phyloP scores from a whole-genome alignment of 345 rosid species.

The Bruguiera parviflora region DNA sequence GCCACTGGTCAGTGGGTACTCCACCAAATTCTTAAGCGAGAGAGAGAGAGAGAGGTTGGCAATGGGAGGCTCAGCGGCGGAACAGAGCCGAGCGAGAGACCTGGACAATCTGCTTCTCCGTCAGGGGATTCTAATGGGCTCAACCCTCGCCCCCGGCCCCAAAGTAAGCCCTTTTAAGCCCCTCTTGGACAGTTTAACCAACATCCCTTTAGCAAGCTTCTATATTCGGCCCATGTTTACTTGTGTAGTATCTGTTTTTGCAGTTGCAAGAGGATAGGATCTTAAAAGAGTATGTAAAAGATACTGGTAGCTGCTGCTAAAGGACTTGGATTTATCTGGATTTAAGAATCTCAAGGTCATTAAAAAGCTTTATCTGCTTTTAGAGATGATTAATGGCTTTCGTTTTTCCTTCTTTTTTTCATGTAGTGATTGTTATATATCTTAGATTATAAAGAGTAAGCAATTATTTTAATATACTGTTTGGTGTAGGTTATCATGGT shows the following conservation, averaged over 20 bases:
- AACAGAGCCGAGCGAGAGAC: slow-evolving; percentile 71
- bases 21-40: background rate
- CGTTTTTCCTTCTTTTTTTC: no score
- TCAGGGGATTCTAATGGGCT: slow-evolving; percentile 80
- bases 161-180: slow-evolving; percentile 31
- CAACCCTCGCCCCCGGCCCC: slow-evolving; percentile 65
- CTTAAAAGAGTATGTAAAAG: slow-evolving; percentile 56
- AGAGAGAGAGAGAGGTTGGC: background rate
- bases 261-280: slow-evolving; percentile 67
- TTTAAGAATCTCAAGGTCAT: slow-evolving; percentile 83
- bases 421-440: no score
- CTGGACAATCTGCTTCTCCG: slow-evolving; percentile 87
- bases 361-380: slow-evolving; percentile 27
- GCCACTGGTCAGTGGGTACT: no score
- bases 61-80: slow-evolving; percentile 53
- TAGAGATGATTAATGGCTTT: no score
- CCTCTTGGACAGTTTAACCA: slow-evolving; percentile 13
- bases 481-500: background rate
- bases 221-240: background rate
- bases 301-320: slow-evolving; percentile 66
- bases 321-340: slow-evolving; percentile 87
- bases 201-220: slow-evolving; percentile 10
- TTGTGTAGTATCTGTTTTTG: background rate
- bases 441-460: no score
- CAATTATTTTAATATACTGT: no score